Conservation (phyloP, 768 basidiomycete species). For the Boletus coccyginus region DNA sequence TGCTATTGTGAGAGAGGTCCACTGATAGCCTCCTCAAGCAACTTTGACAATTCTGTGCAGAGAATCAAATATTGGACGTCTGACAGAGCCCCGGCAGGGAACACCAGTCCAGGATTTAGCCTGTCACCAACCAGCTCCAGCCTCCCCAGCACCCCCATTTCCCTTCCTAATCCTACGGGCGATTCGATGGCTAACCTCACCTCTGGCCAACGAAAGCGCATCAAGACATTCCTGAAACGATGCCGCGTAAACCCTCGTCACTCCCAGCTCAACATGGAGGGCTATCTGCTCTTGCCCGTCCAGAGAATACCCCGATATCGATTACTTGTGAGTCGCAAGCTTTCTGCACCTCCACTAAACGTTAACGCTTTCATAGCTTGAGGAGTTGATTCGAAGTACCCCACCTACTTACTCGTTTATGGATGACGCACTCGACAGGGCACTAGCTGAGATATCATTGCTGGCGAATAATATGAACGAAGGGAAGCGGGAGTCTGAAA, state of each 20-base stretch:
- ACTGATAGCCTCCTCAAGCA: constrained; percentile 45
- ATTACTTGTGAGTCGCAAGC: constrained; percentile 64
- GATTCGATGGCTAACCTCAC: constrained; percentile 57
- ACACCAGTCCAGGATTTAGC: constrained; percentile 33
- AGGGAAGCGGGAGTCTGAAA: constrained; percentile 94
- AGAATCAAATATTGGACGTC: constrained; percentile 85
- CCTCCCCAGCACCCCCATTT: constrained; percentile 51
- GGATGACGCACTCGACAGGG: constrained; percentile 83
- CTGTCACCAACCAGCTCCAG: constrained; percentile 59
- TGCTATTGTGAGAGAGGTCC: neutral
- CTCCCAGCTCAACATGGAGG: constrained; percentile 91
- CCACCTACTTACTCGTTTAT: constrained; percentile 74
- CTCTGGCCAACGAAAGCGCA: constrained; percentile 81
- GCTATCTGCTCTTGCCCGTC: constrained; percentile 90
- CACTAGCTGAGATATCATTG: constrained; percentile 81
- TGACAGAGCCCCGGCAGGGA: constrained; percentile 44
- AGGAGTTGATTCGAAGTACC: constrained; percentile 81
- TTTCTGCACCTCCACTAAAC: neutral
- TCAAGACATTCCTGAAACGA: constrained; percentile 85
- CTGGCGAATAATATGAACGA: constrained; percentile 97
- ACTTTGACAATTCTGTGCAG: constrained; percentile 90
- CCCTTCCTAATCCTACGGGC: constrained; percentile 38
- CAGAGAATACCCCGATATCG: constrained; percentile 98
- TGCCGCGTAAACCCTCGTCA: constrained; percentile 88
- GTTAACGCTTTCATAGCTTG: constrained; percentile 45